Base-by-base conservation (phyloP, 352 stramenopile species). In the Pythium insidiosum region DNA sequence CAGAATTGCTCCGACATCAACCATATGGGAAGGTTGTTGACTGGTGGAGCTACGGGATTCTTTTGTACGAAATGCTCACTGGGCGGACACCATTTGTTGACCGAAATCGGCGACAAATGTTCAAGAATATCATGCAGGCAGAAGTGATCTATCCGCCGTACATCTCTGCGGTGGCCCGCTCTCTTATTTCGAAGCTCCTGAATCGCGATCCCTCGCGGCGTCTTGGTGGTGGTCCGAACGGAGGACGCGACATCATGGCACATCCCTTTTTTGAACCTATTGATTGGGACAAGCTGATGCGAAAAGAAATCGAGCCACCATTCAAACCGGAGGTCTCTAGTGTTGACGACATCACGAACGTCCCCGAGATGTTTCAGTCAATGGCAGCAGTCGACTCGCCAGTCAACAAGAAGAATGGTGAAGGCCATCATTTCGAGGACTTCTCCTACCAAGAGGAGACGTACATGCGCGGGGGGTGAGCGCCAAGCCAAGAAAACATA, bases 121-220 rank as follows among this genome's bases (percentile, higher is more conserved):
- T 94, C 58, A 94, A 94, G 53, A 94, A 94, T 55, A 94, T 94
- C 46, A 92, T 92, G 79, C 73, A 88, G 45, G 78, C 75, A 0
- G 82, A 94, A 30, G 78, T 92, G 21, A 90, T 91, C 43, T 94
- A 94, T 29, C 82, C 82, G 4, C 83, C 82, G 34, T 83, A 94
- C 63, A 91, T 94, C 52, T 88, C 77, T 0, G 66, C 79, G 1
- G 53, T 68, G 2, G 79, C 77, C 2, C 68, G 77, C 7, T 88
- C 74, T 26, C 41, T 91, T 15, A 94, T 94, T 55, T 84, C 76
- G 5, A 90, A 88, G 58, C 56, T 99, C 39, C 61, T 99, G 28
- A 92, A 95, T 41, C 97, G 97, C 47, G 85, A 98, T 47, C 89
- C 94, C 21, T 68, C 75, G 23, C 82, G 83, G 43, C 79, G 96